Percentiles rank a stretch among this genome's conserved stretches.
phyloP scores from a whole-genome alignment of 768 basidiomycete species.

The Hebeloma cylindrosporum region DNA sequence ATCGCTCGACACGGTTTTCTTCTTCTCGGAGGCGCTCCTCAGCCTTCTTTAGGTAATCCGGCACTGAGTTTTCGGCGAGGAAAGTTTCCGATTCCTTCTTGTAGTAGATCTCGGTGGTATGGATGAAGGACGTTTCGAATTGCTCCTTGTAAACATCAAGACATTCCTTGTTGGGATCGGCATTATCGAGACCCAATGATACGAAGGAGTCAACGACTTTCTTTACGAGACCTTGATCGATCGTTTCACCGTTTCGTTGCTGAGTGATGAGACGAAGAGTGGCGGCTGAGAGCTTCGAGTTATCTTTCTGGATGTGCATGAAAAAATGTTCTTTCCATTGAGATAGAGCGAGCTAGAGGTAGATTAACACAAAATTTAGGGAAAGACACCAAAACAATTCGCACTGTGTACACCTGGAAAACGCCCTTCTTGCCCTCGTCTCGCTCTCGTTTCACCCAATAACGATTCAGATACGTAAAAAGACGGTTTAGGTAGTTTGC shows the following conservation, averaged over 20 bases:
- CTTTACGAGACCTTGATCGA: conserved; percentile 96
- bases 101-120: conserved; percentile 90
- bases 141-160: conserved; percentile 95
- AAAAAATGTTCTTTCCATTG: conserved; percentile 97
- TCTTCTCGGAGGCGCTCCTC: conserved; percentile 94
- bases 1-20: conserved; percentile 93
- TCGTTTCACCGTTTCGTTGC: conserved; percentile 92
- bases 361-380: conserved; percentile 6
- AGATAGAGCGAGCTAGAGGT: conserved; percentile 78
- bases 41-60: conserved; percentile 96
- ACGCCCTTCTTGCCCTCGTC: conserved; percentile 97
- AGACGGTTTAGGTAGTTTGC: conserved; percentile 96
- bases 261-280: conserved; percentile 87
- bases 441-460: conserved; percentile 99
- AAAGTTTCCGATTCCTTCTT: conserved; percentile 90
- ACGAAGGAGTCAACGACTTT: conserved; percentile 98
- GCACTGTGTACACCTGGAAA: conserved; percentile 93
- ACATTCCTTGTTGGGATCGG: conserved; percentile 90
- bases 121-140: conserved; percentile 88
- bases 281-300: conserved; percentile 81
- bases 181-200: conserved; percentile 89
- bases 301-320: conserved; percentile 75
- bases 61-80: conserved; percentile 88
- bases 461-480: conserved; percentile 96
- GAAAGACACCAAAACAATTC: conserved; percentile 22